Base-by-base conservation (phyloP, 805 yeast species). In the Yarrowia porcina region DNA sequence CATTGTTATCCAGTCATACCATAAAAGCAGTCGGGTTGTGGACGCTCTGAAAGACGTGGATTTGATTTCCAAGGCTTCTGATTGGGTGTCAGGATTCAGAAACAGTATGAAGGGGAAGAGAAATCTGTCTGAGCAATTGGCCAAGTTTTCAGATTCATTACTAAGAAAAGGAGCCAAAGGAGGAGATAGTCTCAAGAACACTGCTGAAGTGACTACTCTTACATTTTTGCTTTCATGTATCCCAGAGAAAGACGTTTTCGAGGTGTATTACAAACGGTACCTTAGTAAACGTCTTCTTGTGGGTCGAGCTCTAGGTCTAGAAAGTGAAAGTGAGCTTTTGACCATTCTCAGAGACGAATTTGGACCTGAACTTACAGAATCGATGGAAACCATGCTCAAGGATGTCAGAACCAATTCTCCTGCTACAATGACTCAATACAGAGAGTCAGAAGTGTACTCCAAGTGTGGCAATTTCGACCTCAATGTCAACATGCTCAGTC, bases 211-310 rank as follows among this genome's bases (percentile, higher is more conserved):
- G 5, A 15, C 25, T 36, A 54, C 61, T 5, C 32, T 93, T 69
- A 88, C 91, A 88, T 82, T 85, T 17, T 79, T 93, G 25, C 89
- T 93, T 78, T 85, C 85, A 69, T 91, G 88, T 72, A 80, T 94
- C 64, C 90, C 89, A 38, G 97, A 92, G 72, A 90, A 90, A 72
- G 98, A 93, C 76, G 88, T 94, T 32, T 94, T 94, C 75, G 98
- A 93, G 75, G 87, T 85, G 63, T 88, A 89, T 76, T 94, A 93
- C 75, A 85, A 97, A 74, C 83, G 97, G 67, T 79, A 88, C 71
- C 81, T 94, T 68, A 93, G 97, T 8, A 88, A 87, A 72, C 83
- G 99, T 73, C 82, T 93, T 67, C 90, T 94, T 69, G 87, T 88
- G 70, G 87, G 68, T 84, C 90, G 32, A 85, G 94, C 9, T 2